These are phyloP conservation scores for Blastosporella zonata DNA, from an alignment of 1,284 basidiomycete species.

Conservation along the genomic window DNA sequence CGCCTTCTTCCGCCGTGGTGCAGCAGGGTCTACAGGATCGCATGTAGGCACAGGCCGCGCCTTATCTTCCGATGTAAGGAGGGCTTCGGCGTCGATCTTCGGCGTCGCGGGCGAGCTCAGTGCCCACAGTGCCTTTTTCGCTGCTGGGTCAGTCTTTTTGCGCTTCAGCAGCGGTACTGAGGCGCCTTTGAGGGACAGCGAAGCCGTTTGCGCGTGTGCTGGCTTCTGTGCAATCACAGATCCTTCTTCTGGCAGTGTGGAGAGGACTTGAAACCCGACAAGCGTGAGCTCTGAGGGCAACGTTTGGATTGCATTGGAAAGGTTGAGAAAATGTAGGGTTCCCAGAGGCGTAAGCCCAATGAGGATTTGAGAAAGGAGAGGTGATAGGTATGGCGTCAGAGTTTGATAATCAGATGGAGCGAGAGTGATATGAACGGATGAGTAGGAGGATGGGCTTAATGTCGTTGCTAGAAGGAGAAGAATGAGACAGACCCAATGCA, in stretches of 20 bases:
- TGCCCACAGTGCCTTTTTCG: slow-evolving; percentile 80
- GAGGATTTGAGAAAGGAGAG: slow-evolving; percentile 58
- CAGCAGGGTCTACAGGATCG: slow-evolving; percentile 52
- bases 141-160: slow-evolving; percentile 58
- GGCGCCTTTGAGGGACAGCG: slow-evolving; percentile 35
- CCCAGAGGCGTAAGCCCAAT: slow-evolving; percentile 60
- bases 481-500: slow-evolving; percentile 14
- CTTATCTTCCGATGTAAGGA: slow-evolving; percentile 74
- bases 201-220: slow-evolving; percentile 34
- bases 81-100: slow-evolving; percentile 72
- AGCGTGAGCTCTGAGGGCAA: slow-evolving; percentile 58
- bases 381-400: slow-evolving; percentile 49
- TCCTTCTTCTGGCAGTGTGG: slow-evolving; percentile 35
- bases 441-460: slow-evolving; percentile 53
- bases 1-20: slow-evolving; percentile 77
- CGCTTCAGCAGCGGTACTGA: slow-evolving; percentile 45
- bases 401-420: slow-evolving; percentile 57
- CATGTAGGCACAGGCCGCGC: slow-evolving; percentile 65
- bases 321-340: slow-evolving; percentile 61
- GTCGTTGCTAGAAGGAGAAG: slow-evolving; percentile 46
- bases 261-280: slow-evolving; percentile 60
- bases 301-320: slow-evolving; percentile 39
- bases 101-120: slow-evolving; percentile 59
- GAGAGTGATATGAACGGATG: slow-evolving; percentile 64
- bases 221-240: slow-evolving; percentile 68